Base-by-base conservation (phyloP, 345 rosid species). In the Camelina laxa region DNA sequence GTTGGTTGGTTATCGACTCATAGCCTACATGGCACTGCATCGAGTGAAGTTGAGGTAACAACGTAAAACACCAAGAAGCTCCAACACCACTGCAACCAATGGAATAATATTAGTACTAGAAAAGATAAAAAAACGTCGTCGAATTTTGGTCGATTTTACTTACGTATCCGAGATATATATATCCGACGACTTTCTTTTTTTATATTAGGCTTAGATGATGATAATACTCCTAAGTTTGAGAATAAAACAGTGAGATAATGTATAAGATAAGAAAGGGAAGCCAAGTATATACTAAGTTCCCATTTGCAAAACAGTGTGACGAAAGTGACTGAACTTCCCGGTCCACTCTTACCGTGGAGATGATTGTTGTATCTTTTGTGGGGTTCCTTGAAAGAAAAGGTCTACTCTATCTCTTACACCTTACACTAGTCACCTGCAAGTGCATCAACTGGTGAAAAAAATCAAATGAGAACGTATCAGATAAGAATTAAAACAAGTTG, bases 1-100 rank as follows among this genome's bases (percentile, higher is more conserved):
- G 99, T 75, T 95, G 81, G 85, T 90, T n/a, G 97, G 94, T 27
- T 95, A 95, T 78, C 86, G 99, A 54, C 80, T 95, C 51, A 22
- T 92, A 16, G 99, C 97, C 7, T 95, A 92, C 56, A 67, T 90
- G 67, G 97, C 97, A 9, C 84, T 95, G 72, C 91, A 84, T 36
- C 88, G 92, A 56, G 92, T 92, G 51, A 82, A 81, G 75, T 76
- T 86, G 89, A 82, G 86, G 85, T 87, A 42, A 70, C 44, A 47
- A 9, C 2, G 67, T 73, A 63, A 63, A 65, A 4, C 54, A 17
- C 67, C 21, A 73, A 72, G 75, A 73, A 61, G 64, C 70, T 66
- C 57, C 66, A 60, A 54, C 82, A 69, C 75, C 70, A 76, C 82
- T 81, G 77, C 84, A 75, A 75, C 82, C 45, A 74, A 76, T 27